Percentiles rank a stretch among this genome's conserved stretches.
phyloP scores from a whole-genome alignment of 1,284 basidiomycete species.

The Pulveroboletus ridleyi region DNA sequence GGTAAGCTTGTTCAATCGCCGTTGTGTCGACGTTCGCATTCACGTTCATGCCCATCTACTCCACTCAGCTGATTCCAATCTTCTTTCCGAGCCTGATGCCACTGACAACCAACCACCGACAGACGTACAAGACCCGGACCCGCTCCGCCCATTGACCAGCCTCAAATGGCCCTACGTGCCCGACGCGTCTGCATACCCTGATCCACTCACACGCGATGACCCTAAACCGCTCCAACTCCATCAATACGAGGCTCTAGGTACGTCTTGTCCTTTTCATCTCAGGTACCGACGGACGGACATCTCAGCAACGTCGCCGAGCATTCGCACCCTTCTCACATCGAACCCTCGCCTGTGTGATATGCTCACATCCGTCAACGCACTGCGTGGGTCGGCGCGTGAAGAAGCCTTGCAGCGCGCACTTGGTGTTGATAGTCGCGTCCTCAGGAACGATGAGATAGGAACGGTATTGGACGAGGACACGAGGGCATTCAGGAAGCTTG shows the following conservation, averaged over 20 bases:
- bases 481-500: conserved; percentile 59
- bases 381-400: conserved; percentile 69
- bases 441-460: conserved; percentile 26
- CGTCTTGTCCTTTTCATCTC: conserved; percentile 8
- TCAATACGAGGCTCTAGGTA: conserved; percentile 83
- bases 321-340: conserved; percentile 51
- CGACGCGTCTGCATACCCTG: conserved; percentile 74
- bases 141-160: conserved; percentile 66
- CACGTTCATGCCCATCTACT: too few relatives aligned
- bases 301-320: conserved; percentile 66
- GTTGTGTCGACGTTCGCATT: not conserved
- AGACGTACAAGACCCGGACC: conserved; percentile 40
- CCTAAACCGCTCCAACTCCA: conserved; percentile 70
- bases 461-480: conserved; percentile 55
- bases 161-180: conserved; percentile 83
- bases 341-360: conserved; percentile 53
- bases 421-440: conserved; percentile 55
- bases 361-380: conserved; percentile 60
- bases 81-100: not conserved
- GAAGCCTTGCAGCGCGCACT: conserved; percentile 66
- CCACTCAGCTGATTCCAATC: not conserved
- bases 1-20: not conserved
- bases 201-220: conserved; percentile 81
- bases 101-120: not conserved
- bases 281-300: not conserved